Conservation (phyloP, 2,329 filamentous ascomycete genomes). For the Fusarium austroafricanum region DNA sequence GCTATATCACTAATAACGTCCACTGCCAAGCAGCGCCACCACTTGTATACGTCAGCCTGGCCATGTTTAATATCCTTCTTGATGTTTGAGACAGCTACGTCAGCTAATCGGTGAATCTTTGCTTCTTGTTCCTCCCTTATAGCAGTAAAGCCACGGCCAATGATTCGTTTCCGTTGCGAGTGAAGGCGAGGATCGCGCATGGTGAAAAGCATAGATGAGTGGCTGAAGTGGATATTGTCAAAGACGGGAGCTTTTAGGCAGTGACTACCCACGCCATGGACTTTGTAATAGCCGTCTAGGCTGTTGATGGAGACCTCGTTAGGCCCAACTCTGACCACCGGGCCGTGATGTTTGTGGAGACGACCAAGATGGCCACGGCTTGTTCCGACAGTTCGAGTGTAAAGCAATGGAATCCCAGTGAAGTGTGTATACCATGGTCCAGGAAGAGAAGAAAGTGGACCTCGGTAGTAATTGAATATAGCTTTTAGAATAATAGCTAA, state of each 20-base stretch:
- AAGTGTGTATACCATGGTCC: slow-evolving; percentile 12
- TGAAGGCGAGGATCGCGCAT: slow-evolving; percentile 13
- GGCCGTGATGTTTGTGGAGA: background rate
- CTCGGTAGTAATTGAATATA: background rate
- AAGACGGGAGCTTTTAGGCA: slow-evolving; percentile 15
- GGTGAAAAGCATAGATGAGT: slow-evolving; percentile 10
- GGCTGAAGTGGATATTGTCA: slow-evolving; percentile 12
- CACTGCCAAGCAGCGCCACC: slow-evolving; percentile 16
- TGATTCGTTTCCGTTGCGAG: background rate
- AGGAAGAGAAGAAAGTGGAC: slow-evolving; percentile 1
- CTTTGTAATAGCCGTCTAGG: slow-evolving; percentile 16
- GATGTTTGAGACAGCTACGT: background rate
- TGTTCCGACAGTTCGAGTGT: slow-evolving; percentile 2
- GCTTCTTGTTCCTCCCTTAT: slow-evolving; percentile 1
- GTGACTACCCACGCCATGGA: slow-evolving; percentile 10
- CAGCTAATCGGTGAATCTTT: background rate
- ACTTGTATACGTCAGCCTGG: slow-evolving; percentile 10
- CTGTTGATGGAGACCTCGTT: slow-evolving; percentile 9
- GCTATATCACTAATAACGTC: slow-evolving; percentile 18
- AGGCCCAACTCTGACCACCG: slow-evolving; percentile 1
- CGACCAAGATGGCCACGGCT: slow-evolving; percentile 10
- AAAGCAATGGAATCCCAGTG: background rate
- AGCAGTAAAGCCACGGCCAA: background rate
- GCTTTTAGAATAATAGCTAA: background rate
- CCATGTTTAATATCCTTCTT: background rate